Evolutionary conservation across 805 yeast species (phyloP).

Genomic region (Ogataea sp.): DNA sequence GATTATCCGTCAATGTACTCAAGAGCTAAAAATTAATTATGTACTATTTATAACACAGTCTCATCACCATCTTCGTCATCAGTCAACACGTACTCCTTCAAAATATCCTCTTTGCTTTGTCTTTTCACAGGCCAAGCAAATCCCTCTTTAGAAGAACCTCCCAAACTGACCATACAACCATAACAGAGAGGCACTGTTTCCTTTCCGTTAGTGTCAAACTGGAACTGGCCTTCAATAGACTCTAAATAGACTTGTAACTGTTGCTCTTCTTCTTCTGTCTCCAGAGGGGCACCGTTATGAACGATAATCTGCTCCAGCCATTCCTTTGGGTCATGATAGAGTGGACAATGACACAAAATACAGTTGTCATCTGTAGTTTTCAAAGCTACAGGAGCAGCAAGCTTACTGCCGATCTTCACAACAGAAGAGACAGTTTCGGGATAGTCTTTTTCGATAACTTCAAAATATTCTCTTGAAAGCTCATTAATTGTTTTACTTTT

Average conservation of each 20-base stretch:
- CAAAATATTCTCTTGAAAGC: conserved; percentile 65
- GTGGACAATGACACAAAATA: conserved; percentile 44
- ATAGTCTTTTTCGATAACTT: conserved; percentile 63
- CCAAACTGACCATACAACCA: conserved; percentile 65
- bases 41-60: background rate
- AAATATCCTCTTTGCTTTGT: conserved; percentile 18
- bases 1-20: too few species aligned
- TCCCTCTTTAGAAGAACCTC: conserved; percentile 30
- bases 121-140: conserved; percentile 21
- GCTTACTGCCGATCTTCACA: conserved; percentile 78
- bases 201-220: conserved; percentile 1
- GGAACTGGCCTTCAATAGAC: background rate
- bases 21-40: too few species aligned
- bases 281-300: conserved; percentile 41
- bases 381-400: conserved; percentile 36
- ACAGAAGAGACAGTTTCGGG: conserved; percentile 91
- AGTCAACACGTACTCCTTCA: conserved; percentile 19
- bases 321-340: conserved; percentile 47
- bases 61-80: conserved; percentile 12
- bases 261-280: conserved; percentile 30
- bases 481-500: conserved; percentile 79
- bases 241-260: conserved; percentile 18
- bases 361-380: conserved; percentile 29
- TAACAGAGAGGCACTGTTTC: conserved; percentile 47
- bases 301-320: conserved; percentile 73